phyloP scores from a whole-genome alignment of 306 rosid species.

The Pyrus betulifolia region DNA sequence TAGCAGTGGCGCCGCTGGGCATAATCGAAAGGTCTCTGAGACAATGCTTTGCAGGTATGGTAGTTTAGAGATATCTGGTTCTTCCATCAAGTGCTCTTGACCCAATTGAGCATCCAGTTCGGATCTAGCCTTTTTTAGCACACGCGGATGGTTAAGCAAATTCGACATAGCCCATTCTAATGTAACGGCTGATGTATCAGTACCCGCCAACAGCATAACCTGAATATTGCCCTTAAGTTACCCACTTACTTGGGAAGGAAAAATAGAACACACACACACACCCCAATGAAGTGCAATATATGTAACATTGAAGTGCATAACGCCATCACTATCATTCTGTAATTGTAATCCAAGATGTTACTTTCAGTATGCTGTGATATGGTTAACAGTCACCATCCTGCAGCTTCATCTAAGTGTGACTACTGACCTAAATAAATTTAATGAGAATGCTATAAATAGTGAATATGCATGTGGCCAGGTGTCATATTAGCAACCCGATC shows the following conservation, averaged over 20 bases:
- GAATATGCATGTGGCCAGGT: too few species aligned
- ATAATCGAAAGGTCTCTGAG: conserved; percentile 14
- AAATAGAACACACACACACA: background rate
- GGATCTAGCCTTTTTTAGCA: conserved; percentile 4
- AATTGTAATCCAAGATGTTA: too few species aligned
- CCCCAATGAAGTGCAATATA: background rate
- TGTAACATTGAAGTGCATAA: too few species aligned
- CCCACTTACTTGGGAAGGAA: background rate
- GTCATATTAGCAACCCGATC: too few species aligned
- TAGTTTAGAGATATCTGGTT: background rate
- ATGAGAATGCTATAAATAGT: too few species aligned
- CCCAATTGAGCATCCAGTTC: conserved; percentile 20
- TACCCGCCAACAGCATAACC: background rate
- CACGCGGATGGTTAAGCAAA: background rate
- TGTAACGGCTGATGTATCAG: background rate
- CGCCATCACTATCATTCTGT: too few species aligned
- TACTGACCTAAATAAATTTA: too few species aligned
- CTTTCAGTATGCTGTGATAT: too few species aligned
- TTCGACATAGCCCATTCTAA: background rate
- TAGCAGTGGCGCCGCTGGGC: conserved; percentile 1
- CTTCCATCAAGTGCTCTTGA: background rate
- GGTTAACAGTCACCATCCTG: too few species aligned
- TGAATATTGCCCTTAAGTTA: background rate
- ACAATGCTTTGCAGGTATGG: conserved; percentile 12
- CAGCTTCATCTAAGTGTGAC: too few species aligned